A percentile compares a stretch with the other conserved stretches of the same genome.
Conservation (phyloP, 768 basidiomycete species). For the Postia placenta region DNA sequence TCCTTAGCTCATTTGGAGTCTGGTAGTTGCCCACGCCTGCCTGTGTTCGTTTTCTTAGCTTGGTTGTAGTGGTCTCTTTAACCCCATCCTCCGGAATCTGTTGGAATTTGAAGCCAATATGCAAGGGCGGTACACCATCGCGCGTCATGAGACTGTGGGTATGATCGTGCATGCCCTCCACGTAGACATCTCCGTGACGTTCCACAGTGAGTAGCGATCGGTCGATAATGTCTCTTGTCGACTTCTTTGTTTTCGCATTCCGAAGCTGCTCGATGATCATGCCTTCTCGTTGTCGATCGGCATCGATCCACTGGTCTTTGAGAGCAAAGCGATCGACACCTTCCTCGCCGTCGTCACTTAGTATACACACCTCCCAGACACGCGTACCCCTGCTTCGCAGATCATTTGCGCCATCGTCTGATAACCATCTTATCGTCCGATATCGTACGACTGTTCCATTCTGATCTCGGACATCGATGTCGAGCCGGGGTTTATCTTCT, state of each 20-base stretch:
- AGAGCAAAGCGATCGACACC: not conserved
- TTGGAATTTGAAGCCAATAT: not conserved
- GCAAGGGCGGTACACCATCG: not conserved
- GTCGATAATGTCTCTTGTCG: not conserved
- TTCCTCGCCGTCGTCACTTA: not conserved
- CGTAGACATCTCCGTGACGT: not conserved
- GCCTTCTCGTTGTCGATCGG: not conserved
- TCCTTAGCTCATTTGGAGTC: not conserved
- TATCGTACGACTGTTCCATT: not conserved
- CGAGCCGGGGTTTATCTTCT: not conserved
- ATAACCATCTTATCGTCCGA: not conserved
- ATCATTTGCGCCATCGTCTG: not conserved
- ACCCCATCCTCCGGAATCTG: not conserved
- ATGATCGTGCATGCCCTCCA: not conserved
- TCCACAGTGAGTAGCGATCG: not conserved
- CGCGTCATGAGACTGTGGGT: not conserved
- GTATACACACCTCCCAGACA: constrained; percentile 1
- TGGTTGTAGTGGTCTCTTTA: not conserved
- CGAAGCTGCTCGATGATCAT: not conserved
- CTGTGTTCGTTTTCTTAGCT: not conserved
- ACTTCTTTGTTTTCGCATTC: not conserved
- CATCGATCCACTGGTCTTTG: not conserved
- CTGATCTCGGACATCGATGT: not conserved
- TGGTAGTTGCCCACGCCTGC: not conserved
- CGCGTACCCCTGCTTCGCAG: constrained; percentile 4